Conservation (phyloP, 192 early-diverging fungal genomes). For the Coemansia guatemalensis region DNA sequence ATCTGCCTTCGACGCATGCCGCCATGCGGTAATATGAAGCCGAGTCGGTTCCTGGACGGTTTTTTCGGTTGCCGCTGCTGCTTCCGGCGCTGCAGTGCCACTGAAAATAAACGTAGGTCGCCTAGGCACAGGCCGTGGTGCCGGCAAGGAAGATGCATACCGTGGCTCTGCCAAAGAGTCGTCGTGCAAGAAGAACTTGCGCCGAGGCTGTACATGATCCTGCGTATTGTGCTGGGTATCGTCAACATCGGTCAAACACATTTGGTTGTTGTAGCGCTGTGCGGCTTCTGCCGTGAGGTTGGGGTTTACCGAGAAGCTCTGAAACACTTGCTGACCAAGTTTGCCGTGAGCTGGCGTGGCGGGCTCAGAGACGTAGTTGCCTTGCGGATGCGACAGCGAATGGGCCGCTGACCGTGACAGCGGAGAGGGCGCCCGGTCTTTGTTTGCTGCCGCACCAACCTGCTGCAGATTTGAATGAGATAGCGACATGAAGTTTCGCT, state of each 20-base stretch:
- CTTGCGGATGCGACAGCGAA: conserved; percentile 14
- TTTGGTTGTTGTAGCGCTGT: background rate
- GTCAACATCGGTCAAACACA: background rate
- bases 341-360: conserved; percentile 22
- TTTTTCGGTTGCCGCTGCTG: background rate
- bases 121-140: background rate
- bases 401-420: conserved; percentile 16
- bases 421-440: conserved; percentile 21
- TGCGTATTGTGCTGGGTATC: background rate
- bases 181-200: conserved; percentile 1
- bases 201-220: background rate
- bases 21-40: conserved; percentile 13
- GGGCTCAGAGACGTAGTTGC: conserved; percentile 30
- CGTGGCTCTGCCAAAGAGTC: background rate
- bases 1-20: conserved; percentile 39
- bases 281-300: background rate
- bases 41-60: background rate
- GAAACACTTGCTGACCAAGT: conserved; percentile 1
- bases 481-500: conserved; percentile 31
- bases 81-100: background rate
- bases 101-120: conserved; percentile 10
- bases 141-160: background rate
- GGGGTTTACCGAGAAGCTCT: background rate
- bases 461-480: conserved; percentile 51
- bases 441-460: background rate